These are phyloP conservation scores for Micractinium conductrix DNA, from an alignment of 139 green algal species.

Conservation along the genomic window DNA sequence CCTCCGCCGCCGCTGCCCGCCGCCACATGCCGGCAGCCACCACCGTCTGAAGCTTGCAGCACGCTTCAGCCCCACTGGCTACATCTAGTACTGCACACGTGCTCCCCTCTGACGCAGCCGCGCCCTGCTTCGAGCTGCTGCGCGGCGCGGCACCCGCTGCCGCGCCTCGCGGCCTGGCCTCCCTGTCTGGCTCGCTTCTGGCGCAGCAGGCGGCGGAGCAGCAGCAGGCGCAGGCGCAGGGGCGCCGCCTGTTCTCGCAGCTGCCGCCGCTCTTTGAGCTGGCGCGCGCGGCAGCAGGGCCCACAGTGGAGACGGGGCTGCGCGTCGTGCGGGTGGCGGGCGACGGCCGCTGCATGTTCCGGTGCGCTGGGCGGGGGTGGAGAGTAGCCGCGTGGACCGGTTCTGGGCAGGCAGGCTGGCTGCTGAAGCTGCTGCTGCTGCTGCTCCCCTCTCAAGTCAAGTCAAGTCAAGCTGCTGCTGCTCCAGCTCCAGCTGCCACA, in stretches of 20 bases:
- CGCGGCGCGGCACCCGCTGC: neutral
- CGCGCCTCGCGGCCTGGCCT: conserved; percentile 3
- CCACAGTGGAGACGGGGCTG: conserved; percentile 36
- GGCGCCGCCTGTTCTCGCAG: neutral
- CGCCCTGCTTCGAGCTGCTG: conserved; percentile 8
- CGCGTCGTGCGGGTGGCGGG: conserved; percentile 49
- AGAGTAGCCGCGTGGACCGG: neutral
- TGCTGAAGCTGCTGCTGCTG: too few species aligned
- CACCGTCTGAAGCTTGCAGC: too few species aligned
- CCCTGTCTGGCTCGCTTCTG: conserved; percentile 13
- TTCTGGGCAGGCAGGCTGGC: too few species aligned
- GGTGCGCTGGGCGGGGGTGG: neutral
- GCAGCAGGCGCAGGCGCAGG: conserved; percentile 1
- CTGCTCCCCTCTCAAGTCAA: too few species aligned
- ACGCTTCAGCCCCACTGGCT: too few species aligned
- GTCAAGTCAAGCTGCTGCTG: too few species aligned
- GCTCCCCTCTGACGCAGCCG: neutral
- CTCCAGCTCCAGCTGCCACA: too few species aligned
- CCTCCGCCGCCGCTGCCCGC: too few species aligned
- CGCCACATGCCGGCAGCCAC: too few species aligned
- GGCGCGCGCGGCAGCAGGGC: conserved; percentile 14
- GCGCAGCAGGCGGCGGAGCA: conserved; percentile 4
- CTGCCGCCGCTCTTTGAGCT: conserved; percentile 46
- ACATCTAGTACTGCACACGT: neutral
- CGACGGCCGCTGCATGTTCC: conserved; percentile 77